phyloP scores from a whole-genome alignment of 306 rosid species.

The Medicago arabica region DNA sequence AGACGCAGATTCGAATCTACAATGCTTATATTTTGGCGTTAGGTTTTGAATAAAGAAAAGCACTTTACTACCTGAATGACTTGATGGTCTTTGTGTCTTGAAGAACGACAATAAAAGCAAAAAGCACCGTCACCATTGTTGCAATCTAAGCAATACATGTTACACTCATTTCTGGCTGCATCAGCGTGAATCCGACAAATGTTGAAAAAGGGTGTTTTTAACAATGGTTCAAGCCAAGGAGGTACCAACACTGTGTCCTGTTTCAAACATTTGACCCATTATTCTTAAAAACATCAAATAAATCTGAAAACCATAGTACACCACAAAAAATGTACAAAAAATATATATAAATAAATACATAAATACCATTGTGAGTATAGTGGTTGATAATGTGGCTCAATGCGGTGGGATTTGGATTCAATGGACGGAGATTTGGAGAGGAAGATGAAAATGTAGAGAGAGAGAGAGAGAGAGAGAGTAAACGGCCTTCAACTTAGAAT shows the following conservation, averaged over 20 bases:
- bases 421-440: constrained; percentile 26
- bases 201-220: constrained; percentile 70
- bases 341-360: background rate
- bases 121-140: constrained; percentile 71
- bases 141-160: constrained; percentile 94
- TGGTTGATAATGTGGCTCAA: constrained; percentile 43
- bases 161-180: constrained; percentile 80
- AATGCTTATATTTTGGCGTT: no score
- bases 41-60: background rate
- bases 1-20: no score
- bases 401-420: constrained; percentile 29
- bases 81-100: constrained; percentile 85
- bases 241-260: constrained; percentile 82
- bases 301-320: background rate
- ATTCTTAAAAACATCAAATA: background rate
- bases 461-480: constrained; percentile 45
- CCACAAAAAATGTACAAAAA: background rate
- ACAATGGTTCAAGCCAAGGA: constrained; percentile 85
- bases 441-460: constrained; percentile 29
- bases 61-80: constrained; percentile 63
- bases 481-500: constrained; percentile 67
- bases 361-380: constrained; percentile 29
- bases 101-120: constrained; percentile 92
- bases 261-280: background rate
- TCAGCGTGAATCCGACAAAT: constrained; percentile 79